Percentiles rank a stretch among this genome's conserved stretches.
phyloP scores from a whole-genome alignment of 139 green algal species.

The Tetraselmis striata region DNA sequence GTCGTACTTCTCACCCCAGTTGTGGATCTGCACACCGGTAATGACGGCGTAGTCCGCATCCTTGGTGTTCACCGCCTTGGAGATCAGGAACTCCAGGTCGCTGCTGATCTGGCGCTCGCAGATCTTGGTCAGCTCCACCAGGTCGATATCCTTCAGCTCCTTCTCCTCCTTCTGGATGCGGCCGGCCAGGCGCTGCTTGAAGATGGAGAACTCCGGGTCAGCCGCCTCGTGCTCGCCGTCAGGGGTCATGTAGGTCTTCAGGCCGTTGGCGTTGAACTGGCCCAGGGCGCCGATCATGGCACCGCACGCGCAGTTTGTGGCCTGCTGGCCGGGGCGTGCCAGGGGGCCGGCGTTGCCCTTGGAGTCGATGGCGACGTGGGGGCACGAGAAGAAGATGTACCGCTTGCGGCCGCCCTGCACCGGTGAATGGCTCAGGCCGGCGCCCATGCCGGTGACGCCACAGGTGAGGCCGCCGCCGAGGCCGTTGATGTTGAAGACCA shows the following conservation, averaged over 20 bases:
- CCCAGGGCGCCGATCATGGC: slow-evolving; percentile 55
- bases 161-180: slow-evolving; percentile 44
- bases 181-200: slow-evolving; percentile 75
- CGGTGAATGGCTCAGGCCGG: slow-evolving; percentile 54
- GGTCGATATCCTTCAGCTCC: slow-evolving; percentile 32
- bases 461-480: slow-evolving; percentile 75
- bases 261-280: slow-evolving; percentile 34
- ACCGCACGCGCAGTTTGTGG: slow-evolving; percentile 68
- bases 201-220: slow-evolving; percentile 82
- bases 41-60: slow-evolving; percentile 83
- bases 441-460: slow-evolving; percentile 63
- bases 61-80: slow-evolving; percentile 60
- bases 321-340: slow-evolving; percentile 47
- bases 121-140: slow-evolving; percentile 69
- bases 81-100: slow-evolving; percentile 84
- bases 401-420: slow-evolving; percentile 52
- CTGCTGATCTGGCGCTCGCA: slow-evolving; percentile 69
- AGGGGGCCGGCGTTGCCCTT: slow-evolving; percentile 55
- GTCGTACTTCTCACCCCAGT: slow-evolving; percentile 52
- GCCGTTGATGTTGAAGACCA: slow-evolving; percentile 74
- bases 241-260: slow-evolving; percentile 6
- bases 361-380: slow-evolving; percentile 77
- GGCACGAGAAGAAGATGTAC: slow-evolving; percentile 88
- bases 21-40: slow-evolving; percentile 84
- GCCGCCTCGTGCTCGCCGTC: slow-evolving; percentile 55